Evolutionary conservation across 345 rosid genomes (phyloP), one percentile per base, ranked within the genome.

Genomic region (Mangifera indica): DNA sequence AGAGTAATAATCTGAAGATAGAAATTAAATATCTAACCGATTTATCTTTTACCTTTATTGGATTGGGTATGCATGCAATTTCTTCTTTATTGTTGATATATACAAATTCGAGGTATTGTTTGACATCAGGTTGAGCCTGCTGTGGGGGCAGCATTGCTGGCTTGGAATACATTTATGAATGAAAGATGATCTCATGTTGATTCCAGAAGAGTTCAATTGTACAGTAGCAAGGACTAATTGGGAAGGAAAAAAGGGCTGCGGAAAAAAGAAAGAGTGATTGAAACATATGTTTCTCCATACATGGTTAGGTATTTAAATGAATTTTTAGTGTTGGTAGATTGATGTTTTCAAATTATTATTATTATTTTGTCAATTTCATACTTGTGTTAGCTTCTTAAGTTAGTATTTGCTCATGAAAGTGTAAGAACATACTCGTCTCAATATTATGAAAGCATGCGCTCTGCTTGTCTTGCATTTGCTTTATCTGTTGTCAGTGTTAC

Each of bases 71-170:
- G 32, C 63, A 42, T 6, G 37, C 2, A 44, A 46, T 37, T 55
- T 20, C 42, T 11, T 6, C 26, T 9, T 17, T 54, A 32, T 59
- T 13, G 14, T 17, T 57, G 51, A 1, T 51, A 6, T 62, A 44
- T 71, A 63, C 21, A 25, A 42, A 21, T 42, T 67, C 2, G 29
- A 56, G 37, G 7, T 11, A 7, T 24, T 17, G 55, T 55, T 20
- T 10, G 9, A 5, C 34, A 21, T 63, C 86, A 88, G 94, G 86
- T 87, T 62, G 94, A 89, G 76, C 94, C 94, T 45, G 91, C 91
- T 0, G 84, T 87, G 26, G 94, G 94, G 21, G 91, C 94, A 59
- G 94, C 94, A 24, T 81, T 89, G 70, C 74, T 87, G 69, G 94
- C 87, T 25, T 78, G 86, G 86, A 89, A 74, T 22, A 67, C 67